A percentile compares a stretch with the other conserved stretches of the same genome.
Evolutionary conservation across 2,329 filamentous ascomycete species (phyloP).

Genomic region (Epicoccum sorghinum): DNA sequence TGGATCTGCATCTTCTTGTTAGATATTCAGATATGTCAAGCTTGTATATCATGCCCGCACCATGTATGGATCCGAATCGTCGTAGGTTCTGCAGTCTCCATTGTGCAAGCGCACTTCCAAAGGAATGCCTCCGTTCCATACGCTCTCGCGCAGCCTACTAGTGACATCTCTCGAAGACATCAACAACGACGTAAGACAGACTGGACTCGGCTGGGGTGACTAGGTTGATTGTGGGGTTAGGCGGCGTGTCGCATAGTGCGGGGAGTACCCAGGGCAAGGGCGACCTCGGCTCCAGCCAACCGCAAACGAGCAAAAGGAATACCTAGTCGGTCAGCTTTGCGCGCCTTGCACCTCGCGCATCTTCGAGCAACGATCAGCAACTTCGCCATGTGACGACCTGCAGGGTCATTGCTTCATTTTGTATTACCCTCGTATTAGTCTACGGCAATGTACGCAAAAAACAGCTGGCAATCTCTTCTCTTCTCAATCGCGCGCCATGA

Average conservation of each 20-base stretch:
- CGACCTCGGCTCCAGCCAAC: constrained; percentile 11
- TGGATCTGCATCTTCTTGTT: constrained; percentile 55
- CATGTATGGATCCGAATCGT: constrained; percentile 66
- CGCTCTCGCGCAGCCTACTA: constrained; percentile 52
- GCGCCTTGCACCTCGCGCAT: constrained; percentile 17
- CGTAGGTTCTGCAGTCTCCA: constrained; percentile 65
- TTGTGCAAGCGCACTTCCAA: constrained; percentile 65
- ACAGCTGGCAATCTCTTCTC: constrained; percentile 27
- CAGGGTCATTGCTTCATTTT: constrained; percentile 1
- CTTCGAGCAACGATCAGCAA: constrained; percentile 28
- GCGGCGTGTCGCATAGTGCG: constrained; percentile 19
- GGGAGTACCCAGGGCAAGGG: constrained; percentile 7
- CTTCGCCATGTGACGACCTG: constrained; percentile 7
- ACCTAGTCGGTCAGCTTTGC: constrained; percentile 6
- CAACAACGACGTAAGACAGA: constrained; percentile 7
- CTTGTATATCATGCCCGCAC: constrained; percentile 44
- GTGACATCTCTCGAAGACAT: constrained; percentile 43
- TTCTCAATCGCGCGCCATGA: constrained; percentile 35
- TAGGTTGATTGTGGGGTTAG: constrained; percentile 22
- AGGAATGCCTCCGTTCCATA: constrained; percentile 66
- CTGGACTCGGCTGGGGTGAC: constrained; percentile 16
- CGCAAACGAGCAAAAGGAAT: constrained; percentile 7
- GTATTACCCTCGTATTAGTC: constrained; percentile 6
- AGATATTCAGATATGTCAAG: neutral
- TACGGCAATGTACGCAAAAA: constrained; percentile 12